Percentiles rank a stretch among this genome's conserved stretches.
These are phyloP conservation scores for Babesia gibsoni DNA, from an alignment of 169 alveolate genomes.

Conservation along the genomic window DNA sequence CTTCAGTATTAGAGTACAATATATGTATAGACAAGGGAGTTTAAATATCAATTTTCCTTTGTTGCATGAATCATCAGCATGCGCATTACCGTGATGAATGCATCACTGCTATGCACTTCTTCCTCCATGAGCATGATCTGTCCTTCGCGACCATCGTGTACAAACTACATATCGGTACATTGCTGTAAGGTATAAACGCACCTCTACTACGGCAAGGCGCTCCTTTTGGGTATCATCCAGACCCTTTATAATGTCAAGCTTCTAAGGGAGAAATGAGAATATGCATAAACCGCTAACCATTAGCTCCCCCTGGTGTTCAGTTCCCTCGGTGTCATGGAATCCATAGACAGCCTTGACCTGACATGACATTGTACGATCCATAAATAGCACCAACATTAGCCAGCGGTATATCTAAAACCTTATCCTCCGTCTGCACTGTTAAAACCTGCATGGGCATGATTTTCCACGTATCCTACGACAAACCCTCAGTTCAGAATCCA, in stretches of 20 bases:
- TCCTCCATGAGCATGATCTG: constrained; percentile 32
- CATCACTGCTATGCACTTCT: constrained; percentile 55
- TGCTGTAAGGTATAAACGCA: background rate
- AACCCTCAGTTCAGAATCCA: constrained; percentile 35
- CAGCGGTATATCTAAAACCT: constrained; percentile 15
- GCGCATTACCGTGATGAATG: constrained; percentile 54
- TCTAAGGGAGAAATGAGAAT: background rate
- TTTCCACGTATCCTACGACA: background rate
- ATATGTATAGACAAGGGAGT: no score
- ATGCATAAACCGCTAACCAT: background rate
- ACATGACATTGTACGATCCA: background rate
- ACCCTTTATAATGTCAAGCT: constrained; percentile 1
- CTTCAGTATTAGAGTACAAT: no score
- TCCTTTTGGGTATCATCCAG: constrained; percentile 24
- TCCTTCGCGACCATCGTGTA: background rate
- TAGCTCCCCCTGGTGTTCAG: background rate
- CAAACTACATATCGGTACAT: background rate
- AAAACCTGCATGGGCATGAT: background rate
- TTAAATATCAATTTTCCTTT: background rate
- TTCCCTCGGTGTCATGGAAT: constrained; percentile 28
- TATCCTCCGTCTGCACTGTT: constrained; percentile 19
- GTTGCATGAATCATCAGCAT: constrained; percentile 46
- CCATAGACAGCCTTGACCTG: constrained; percentile 45
- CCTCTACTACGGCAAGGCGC: constrained; percentile 60
- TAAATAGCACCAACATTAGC: constrained; percentile 6